phyloP scores from a whole-genome alignment of 805 yeast species.

The Saturnispora gosingensis region DNA sequence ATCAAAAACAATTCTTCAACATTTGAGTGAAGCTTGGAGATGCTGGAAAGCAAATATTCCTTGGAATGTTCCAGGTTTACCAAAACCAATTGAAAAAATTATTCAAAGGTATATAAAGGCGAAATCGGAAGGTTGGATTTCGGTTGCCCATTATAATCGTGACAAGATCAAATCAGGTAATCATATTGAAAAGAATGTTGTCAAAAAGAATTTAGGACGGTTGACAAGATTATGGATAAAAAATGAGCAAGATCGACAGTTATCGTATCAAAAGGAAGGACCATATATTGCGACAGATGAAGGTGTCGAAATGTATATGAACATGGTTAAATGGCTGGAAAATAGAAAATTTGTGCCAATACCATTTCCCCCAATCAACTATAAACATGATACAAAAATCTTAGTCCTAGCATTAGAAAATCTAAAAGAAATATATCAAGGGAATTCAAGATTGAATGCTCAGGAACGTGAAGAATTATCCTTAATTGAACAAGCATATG shows the following conservation, averaged over 20 bases:
- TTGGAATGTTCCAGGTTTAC: constrained; percentile 96
- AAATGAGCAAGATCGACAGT: constrained; percentile 84
- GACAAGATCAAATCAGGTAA: constrained; percentile 85
- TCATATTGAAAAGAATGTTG: constrained; percentile 88
- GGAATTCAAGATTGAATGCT: constrained; percentile 71
- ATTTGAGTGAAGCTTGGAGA: constrained; percentile 96
- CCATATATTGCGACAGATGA: constrained; percentile 81
- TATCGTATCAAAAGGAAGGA: constrained; percentile 69
- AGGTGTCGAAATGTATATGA: constrained; percentile 77
- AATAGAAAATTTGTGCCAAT: constrained; percentile 74
- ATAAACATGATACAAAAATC: constrained; percentile 88
- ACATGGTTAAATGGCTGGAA: constrained; percentile 89
- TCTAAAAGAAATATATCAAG: constrained; percentile 69
- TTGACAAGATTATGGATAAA: constrained; percentile 88
- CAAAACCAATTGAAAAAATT: constrained; percentile 78
- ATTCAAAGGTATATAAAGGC: constrained; percentile 87
- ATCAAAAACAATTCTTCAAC: constrained; percentile 82
- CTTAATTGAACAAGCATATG: constrained; percentile 91
- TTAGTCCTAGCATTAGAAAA: constrained; percentile 83
- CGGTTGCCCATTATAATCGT: constrained; percentile 86
- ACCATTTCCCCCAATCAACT: constrained; percentile 87
- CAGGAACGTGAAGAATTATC: constrained; percentile 89
- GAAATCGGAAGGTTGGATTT: constrained; percentile 94
- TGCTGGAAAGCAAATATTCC: constrained; percentile 99
- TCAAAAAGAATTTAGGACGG: constrained; percentile 87